Evolutionary conservation across 129 eudicot genomes (phyloP).

Genomic region (Pseudognaphalium luteoalbum): DNA sequence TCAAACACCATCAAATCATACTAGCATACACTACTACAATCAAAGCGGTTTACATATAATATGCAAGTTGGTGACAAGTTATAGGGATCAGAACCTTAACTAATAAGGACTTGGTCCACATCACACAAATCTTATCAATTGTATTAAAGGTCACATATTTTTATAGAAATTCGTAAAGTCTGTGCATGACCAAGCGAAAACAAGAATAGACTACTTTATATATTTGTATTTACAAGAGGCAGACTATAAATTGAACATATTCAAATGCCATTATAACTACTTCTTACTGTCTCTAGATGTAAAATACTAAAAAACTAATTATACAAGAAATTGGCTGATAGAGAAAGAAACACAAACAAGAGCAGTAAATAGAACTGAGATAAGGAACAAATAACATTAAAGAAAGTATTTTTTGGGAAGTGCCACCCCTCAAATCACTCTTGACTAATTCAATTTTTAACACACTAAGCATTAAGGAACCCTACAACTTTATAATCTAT

Average conservation of each 20-base stretch:
- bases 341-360: background rate
- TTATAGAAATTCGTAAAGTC: too few species aligned
- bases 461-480: background rate
- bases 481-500: background rate
- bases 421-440: background rate
- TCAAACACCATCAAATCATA: background rate
- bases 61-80: too few species aligned
- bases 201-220: too few species aligned
- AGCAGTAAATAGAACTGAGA: background rate
- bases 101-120: background rate
- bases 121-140: background rate
- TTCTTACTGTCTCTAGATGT: background rate
- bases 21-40: background rate
- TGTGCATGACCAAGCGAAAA: too few species aligned
- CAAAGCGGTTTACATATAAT: background rate
- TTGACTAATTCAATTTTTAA: background rate
- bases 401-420: too few species aligned
- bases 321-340: background rate
- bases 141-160: too few species aligned
- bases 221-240: too few species aligned
- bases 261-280: background rate
- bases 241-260: too few species aligned
- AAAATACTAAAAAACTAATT: too few species aligned
- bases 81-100: background rate
- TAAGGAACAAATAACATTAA: background rate